phyloP scores from a whole-genome alignment of 306 rosid genomes.

The Casuarina equisetifolia region DNA sequence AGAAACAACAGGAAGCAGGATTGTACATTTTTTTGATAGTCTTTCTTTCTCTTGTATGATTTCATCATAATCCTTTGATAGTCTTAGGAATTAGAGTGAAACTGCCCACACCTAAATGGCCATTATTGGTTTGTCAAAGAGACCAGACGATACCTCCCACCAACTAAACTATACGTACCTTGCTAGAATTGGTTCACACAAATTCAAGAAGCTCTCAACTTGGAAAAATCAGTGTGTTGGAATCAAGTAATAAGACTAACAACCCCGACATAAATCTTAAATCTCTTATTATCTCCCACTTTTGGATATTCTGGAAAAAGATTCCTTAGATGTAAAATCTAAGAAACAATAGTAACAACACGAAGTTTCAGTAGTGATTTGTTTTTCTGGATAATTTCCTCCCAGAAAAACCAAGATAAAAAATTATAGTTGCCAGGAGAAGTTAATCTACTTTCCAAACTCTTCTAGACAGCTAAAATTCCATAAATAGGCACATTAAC shows the following conservation, averaged over 20 bases:
- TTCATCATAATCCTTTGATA: no score
- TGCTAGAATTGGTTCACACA: conserved; percentile 6
- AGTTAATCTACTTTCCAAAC: no score
- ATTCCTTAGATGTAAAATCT: neutral
- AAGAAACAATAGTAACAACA: neutral
- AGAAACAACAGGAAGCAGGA: no score
- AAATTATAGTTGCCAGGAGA: no score
- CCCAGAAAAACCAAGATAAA: neutral
- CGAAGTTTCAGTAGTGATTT: neutral
- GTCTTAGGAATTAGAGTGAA: neutral
- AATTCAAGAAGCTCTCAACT: neutral
- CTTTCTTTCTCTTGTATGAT: no score
- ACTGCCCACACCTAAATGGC: no score
- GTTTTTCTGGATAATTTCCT: neutral
- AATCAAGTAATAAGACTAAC: neutral
- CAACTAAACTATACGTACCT: conserved; percentile 1
- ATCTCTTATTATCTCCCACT: neutral
- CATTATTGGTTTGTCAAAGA: no score
- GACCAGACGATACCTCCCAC: neutral
- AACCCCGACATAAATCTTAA: neutral
- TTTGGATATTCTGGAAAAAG: neutral
- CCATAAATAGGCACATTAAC: no score
- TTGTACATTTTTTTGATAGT: no score
- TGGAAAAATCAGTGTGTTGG: neutral
- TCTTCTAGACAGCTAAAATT: no score